These are phyloP conservation scores for Pseudogymnoascus sp. DNA, from an alignment of 2,329 filamentous ascomycete species.

Conservation along the genomic window DNA sequence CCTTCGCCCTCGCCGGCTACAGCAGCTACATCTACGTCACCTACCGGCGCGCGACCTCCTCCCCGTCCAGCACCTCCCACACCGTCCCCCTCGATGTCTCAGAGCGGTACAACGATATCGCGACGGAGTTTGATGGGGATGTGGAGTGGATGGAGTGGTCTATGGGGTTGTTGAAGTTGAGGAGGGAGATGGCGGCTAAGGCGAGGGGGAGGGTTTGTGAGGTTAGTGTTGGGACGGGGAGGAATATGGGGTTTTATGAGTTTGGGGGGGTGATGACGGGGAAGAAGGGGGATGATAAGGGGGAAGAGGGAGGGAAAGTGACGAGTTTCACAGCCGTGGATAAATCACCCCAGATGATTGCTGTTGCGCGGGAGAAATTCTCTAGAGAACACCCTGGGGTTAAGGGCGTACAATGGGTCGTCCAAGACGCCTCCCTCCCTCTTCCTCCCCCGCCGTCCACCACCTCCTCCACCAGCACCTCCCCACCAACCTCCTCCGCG, in stretches of 20 bases:
- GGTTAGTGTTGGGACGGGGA: constrained; percentile 54
- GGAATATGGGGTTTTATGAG: constrained; percentile 52
- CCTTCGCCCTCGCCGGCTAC: constrained; percentile 18
- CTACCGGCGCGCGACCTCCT: constrained; percentile 27
- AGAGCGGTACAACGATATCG: constrained; percentile 29
- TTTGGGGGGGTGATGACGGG: constrained; percentile 36
- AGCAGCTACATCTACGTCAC: constrained; percentile 30
- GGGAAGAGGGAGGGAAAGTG: constrained; percentile 31
- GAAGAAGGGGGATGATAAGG: constrained; percentile 16
- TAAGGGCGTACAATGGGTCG: constrained; percentile 33
- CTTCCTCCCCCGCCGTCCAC: constrained; percentile 23
- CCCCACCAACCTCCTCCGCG: constrained; percentile 11
- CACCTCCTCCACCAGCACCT: constrained; percentile 18
- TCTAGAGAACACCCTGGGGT: constrained; percentile 35
- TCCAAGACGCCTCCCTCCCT: constrained; percentile 23
- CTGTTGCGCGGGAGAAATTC: constrained; percentile 48
- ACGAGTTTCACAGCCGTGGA: constrained; percentile 55
- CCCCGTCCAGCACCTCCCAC: constrained; percentile 20
- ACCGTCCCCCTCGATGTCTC: constrained; percentile 26
- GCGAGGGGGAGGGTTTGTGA: constrained; percentile 53
- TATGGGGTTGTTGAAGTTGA: constrained; percentile 46
- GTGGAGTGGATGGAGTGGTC: constrained; percentile 50
- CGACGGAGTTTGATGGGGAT: constrained; percentile 49
- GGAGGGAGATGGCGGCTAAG: constrained; percentile 39
- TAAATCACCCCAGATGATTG: constrained; percentile 52